Conservation (phyloP, 2,329 filamentous ascomycete species). For the Colletotrichum sp. region DNA sequence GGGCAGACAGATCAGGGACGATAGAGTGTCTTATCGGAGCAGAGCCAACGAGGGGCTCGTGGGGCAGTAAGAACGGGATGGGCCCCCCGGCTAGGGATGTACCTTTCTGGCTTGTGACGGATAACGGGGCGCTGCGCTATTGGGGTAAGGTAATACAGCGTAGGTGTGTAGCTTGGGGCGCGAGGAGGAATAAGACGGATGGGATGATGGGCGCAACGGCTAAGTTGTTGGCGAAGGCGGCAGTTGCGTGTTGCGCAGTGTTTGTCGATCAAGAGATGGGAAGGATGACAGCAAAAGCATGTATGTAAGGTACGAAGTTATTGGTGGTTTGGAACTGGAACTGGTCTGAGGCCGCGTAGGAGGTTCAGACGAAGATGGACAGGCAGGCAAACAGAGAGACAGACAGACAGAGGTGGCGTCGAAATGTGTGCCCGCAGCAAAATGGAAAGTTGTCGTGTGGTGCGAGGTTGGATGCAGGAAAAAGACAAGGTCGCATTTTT, state of each 20-base stretch:
- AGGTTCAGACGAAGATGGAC: neutral
- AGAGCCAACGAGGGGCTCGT: constrained; percentile 7
- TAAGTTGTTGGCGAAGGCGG: neutral
- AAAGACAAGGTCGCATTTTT: neutral
- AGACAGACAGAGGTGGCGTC: neutral
- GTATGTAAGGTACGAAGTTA: neutral
- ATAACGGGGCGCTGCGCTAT: neutral
- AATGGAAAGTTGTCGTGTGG: constrained; percentile 16
- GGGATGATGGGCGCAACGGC: neutral
- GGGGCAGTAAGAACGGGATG: neutral
- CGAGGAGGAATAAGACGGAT: neutral
- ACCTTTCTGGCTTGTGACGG: neutral
- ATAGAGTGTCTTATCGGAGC: constrained; percentile 10
- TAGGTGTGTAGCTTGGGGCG: neutral
- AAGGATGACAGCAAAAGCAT: neutral
- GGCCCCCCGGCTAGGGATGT: neutral
- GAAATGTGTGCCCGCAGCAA: neutral
- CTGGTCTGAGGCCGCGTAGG: neutral
- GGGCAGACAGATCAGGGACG: neutral
- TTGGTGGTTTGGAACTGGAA: neutral
- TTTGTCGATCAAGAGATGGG: neutral
- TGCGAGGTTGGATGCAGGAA: neutral
- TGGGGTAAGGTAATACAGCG: neutral
- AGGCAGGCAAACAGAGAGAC: neutral
- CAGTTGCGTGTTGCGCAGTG: neutral